Evolutionary conservation across 1,284 basidiomycete genomes (phyloP), one percentile per base, ranked within the genome.

Genomic region (Trichosporon faecale): DNA sequence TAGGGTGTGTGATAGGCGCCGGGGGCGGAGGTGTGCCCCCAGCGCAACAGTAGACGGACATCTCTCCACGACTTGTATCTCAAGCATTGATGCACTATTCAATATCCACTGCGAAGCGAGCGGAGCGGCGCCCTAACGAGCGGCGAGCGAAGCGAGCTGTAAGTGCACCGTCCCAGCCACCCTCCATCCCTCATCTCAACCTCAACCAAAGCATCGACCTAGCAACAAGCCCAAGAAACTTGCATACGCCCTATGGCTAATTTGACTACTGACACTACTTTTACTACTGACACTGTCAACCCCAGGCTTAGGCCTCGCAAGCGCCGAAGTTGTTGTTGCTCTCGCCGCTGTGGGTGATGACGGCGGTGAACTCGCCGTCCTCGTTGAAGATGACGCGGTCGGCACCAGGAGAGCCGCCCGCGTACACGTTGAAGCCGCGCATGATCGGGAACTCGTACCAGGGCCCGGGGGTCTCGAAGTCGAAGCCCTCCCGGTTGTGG

Each of bases 81-180:
- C 69, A 76, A 69, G 74, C 76, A 77, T 77, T 70, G 72, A 76
- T 76, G 72, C 74, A 76, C 74, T 72, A 74, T 74, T 75, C 73
- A 73, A 70, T 68, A 72, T 68, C 70, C 27, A 60, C 14, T 46
- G 55, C 55, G n/a, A n/a, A n/a, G n/a, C n/a, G n/a, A n/a, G 23
- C 25, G 16, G 57, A 14, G 49, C 21, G 18, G 49, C 65, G n/a
- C n/a, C n/a, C n/a, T n/a, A n/a, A n/a, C n/a, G 21, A 16, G 31
- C 40, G n/a, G 29, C 29, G 49, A 37, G 49, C 21, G 49, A 2
- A 55, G 65, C 49, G 31, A 66, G 65, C 35, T 33, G 31, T 33
- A 9, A 33, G 31, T 4, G 9, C 9, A 33, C 31, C 9, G 3
- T 33, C 31, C 9, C 31, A 33, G 31, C 31, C 31, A 9, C 31